Evolutionary conservation across 352 stramenopile genomes (phyloP).

Genomic region (Aphanomyces stellatus): DNA sequence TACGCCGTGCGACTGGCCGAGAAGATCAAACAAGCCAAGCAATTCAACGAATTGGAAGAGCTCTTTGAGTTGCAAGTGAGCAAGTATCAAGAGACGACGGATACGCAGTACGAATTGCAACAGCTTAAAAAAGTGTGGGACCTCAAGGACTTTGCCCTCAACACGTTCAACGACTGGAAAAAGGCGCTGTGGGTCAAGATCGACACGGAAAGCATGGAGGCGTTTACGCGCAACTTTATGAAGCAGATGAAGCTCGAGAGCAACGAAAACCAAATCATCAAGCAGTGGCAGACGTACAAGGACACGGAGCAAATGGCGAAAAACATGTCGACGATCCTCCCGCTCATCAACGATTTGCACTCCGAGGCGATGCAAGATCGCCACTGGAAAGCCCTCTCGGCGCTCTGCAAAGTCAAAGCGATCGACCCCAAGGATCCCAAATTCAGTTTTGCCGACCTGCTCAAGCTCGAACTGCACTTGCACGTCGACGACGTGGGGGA

Average conservation of each 20-base stretch:
- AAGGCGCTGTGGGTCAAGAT: constrained; percentile 73
- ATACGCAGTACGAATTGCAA: constrained; percentile 81
- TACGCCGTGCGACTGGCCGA: constrained; percentile 60
- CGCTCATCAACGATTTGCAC: constrained; percentile 93
- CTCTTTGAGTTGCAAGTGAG: constrained; percentile 82
- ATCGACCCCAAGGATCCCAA: constrained; percentile 79
- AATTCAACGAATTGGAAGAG: constrained; percentile 83
- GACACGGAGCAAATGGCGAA: constrained; percentile 81
- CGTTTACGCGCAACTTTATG: constrained; percentile 68
- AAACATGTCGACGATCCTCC: constrained; percentile 77
- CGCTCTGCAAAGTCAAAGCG: constrained; percentile 78
- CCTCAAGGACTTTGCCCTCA: constrained; percentile 67
- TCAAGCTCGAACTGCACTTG: constrained; percentile 73
- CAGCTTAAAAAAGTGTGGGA: constrained; percentile 85
- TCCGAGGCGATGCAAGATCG: constrained; percentile 90
- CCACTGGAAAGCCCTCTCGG: constrained; percentile 88
- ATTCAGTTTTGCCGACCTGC: constrained; percentile 71
- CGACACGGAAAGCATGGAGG: constrained; percentile 72
- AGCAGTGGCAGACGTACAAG: constrained; percentile 83
- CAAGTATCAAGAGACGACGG: constrained; percentile 82
- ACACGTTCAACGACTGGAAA: constrained; percentile 83
- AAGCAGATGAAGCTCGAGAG: constrained; percentile 81
- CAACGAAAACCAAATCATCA: constrained; percentile 76
- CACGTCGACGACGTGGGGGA: constrained; percentile 82
- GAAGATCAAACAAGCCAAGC: constrained; percentile 72